Evolutionary conservation across 2,329 filamentous ascomycete genomes (phyloP).

Genomic region (Penicillium sp.): DNA sequence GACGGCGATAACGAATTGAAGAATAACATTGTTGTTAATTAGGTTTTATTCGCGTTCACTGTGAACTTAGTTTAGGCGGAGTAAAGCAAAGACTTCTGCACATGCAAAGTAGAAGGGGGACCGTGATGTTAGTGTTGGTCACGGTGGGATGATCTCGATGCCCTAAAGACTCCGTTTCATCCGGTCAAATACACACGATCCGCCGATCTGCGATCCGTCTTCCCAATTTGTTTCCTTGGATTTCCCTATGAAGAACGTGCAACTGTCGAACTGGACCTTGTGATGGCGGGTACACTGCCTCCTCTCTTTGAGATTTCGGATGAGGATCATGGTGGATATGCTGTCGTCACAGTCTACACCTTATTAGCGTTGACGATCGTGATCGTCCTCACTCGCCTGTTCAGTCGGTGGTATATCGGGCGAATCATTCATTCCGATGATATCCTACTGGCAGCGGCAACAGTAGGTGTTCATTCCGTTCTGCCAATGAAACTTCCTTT

Average conservation of each 20-base stretch:
- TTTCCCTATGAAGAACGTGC: neutral
- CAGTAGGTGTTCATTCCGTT: constrained; percentile 6
- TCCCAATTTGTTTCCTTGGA: neutral
- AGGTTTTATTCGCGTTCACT: neutral
- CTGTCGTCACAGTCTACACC: constrained; percentile 22
- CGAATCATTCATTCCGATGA: constrained; percentile 21
- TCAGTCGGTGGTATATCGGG: constrained; percentile 22
- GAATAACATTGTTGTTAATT: neutral
- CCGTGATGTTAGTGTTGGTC: neutral
- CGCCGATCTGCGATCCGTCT: constrained; percentile 10
- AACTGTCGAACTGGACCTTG: neutral
- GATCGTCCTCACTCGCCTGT: constrained; percentile 19
- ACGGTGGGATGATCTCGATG: neutral
- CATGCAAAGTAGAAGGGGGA: neutral
- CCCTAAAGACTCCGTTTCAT: neutral
- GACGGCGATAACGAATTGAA: neutral
- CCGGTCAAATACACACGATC: constrained; percentile 2
- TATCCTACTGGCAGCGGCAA: constrained; percentile 16
- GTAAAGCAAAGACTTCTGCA: neutral
- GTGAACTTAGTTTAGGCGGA: neutral
- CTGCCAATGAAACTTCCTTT: neutral
- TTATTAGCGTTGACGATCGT: constrained; percentile 16
- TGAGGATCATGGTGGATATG: constrained; percentile 24
- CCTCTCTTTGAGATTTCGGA: constrained; percentile 22
- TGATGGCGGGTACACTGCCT: constrained; percentile 21